Evolutionary conservation across 2,329 filamentous ascomycete genomes (phyloP).

Genomic region (Ophiostoma angusticollis): DNA sequence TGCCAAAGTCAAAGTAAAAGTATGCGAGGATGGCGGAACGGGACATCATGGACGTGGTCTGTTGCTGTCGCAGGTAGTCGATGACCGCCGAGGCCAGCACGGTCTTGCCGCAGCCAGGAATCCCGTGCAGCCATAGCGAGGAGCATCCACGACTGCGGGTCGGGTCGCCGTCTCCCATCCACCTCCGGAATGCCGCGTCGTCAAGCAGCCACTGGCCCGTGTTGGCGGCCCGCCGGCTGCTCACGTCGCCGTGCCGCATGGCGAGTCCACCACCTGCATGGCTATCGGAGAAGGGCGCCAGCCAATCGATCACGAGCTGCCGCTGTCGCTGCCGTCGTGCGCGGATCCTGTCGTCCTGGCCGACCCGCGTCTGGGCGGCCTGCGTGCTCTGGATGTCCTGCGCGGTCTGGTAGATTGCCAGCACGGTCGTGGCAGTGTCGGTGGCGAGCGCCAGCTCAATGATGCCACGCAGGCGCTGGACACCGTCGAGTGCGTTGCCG

Average conservation of each 20-base stretch:
- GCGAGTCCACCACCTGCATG: no score
- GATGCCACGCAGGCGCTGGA: not conserved
- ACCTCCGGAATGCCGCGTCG: not conserved
- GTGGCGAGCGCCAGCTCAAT: not conserved
- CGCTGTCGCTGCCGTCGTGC: not conserved
- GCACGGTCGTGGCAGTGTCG: not conserved
- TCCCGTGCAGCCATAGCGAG: not conserved
- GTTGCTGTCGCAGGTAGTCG: not conserved
- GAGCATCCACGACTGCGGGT: not conserved
- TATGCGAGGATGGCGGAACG: not conserved
- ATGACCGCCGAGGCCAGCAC: not conserved
- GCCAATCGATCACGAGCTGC: not conserved
- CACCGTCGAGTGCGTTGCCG: not conserved
- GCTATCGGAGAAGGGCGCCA: no score
- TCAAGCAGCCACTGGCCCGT: not conserved
- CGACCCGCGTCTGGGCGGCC: no score
- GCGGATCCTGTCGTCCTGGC: not conserved
- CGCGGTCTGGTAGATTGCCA: not conserved
- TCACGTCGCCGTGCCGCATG: not conserved
- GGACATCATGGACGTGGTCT: no score
- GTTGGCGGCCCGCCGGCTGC: not conserved
- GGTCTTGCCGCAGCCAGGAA: conserved; percentile 1
- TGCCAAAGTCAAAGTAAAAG: conserved; percentile 1
- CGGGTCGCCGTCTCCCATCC: no score
- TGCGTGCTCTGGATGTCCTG: not conserved